Conservation (phyloP, 2,329 filamentous ascomycete genomes). For the Cercospora beticola region DNA sequence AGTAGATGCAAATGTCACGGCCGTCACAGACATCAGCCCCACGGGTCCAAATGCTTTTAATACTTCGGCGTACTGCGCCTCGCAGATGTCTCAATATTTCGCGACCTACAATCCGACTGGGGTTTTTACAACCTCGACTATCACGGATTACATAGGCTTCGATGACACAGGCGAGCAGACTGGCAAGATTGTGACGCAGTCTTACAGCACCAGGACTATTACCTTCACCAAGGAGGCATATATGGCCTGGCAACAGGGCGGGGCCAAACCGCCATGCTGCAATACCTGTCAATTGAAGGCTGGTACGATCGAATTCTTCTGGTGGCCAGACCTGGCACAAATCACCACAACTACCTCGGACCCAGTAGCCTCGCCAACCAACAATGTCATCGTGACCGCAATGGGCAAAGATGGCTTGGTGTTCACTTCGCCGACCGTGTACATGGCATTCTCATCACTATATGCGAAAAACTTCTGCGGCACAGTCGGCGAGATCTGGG, state of each 20-base stretch:
- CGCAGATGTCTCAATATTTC: slow-evolving; percentile 5
- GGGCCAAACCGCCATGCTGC: slow-evolving; percentile 18
- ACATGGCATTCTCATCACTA: slow-evolving; percentile 17
- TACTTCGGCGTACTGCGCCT: slow-evolving; percentile 10
- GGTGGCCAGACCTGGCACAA: slow-evolving; percentile 17
- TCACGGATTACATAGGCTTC: slow-evolving; percentile 16
- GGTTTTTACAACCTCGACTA: slow-evolving; percentile 4
- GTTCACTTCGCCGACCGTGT: slow-evolving; percentile 16
- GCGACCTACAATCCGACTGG: slow-evolving; percentile 8
- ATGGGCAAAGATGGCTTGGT: slow-evolving; percentile 10
- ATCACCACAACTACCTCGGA: background rate
- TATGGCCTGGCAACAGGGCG: slow-evolving; percentile 12
- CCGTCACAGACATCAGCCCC: background rate
- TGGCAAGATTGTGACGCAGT: slow-evolving; percentile 11
- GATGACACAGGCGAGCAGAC: slow-evolving; percentile 14
- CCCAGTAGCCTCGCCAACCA: background rate
- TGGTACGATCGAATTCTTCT: slow-evolving; percentile 18
- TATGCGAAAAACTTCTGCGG: slow-evolving; percentile 16
- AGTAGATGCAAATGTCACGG: background rate
- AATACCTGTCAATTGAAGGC: slow-evolving; percentile 11
- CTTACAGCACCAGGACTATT: slow-evolving; percentile 15
- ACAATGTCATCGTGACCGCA: background rate
- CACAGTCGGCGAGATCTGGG: slow-evolving; percentile 13
- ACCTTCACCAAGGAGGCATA: slow-evolving; percentile 10
- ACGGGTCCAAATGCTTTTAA: slow-evolving; percentile 8